Conservation (phyloP, 2,329 filamentous ascomycete genomes). For the Penicillium sp. region DNA sequence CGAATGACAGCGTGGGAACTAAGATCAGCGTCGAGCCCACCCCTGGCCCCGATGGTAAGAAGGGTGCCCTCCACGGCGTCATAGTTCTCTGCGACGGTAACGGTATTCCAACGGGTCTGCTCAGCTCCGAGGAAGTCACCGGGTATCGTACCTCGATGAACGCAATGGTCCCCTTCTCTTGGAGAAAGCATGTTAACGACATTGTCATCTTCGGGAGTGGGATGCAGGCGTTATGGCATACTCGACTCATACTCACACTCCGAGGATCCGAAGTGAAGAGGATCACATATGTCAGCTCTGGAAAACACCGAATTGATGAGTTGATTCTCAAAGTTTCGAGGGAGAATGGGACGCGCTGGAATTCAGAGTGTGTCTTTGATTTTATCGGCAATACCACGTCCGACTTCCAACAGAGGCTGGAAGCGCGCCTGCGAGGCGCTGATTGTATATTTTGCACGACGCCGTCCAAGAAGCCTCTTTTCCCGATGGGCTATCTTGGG, state of each 20-base stretch:
- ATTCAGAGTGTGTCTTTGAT: background rate
- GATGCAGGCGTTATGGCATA: slow-evolving; percentile 42
- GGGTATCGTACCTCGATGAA: slow-evolving; percentile 72
- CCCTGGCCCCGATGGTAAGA: slow-evolving; percentile 50
- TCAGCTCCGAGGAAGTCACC: slow-evolving; percentile 69
- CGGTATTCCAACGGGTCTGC: slow-evolving; percentile 51
- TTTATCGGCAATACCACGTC: background rate
- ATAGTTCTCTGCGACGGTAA: slow-evolving; percentile 2
- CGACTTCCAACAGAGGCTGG: background rate
- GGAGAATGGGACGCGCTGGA: slow-evolving; percentile 4
- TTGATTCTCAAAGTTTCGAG: background rate
- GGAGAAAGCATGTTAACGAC: slow-evolving; percentile 15
- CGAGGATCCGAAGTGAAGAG: slow-evolving; percentile 12
- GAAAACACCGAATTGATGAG: background rate
- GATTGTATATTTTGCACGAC: slow-evolving; percentile 10
- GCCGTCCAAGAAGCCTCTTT: slow-evolving; percentile 6
- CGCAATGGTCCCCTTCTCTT: slow-evolving; percentile 51
- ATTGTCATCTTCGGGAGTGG: slow-evolving; percentile 42
- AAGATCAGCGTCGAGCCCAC: slow-evolving; percentile 15
- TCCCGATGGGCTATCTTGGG: background rate
- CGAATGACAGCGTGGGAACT: slow-evolving; percentile 9
- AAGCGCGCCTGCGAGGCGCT: background rate
- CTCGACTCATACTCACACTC: slow-evolving; percentile 47
- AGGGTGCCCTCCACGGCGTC: slow-evolving; percentile 28
- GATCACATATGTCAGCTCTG: slow-evolving; percentile 5